Base-by-base conservation (phyloP, 257 asterid species). In the Misopates orontium region DNA sequence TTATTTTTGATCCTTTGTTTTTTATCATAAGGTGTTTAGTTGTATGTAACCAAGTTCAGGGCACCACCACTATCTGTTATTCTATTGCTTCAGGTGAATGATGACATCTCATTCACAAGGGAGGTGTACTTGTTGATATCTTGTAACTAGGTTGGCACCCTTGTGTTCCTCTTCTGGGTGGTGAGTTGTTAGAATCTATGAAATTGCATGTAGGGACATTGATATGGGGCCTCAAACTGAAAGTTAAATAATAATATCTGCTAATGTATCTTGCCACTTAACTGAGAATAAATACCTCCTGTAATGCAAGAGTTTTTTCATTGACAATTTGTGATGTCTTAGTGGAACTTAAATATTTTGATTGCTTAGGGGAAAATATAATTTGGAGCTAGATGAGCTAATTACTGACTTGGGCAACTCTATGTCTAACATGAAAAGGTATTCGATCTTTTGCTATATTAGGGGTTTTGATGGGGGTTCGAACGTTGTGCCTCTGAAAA, bases 321-420 rank as follows among this genome's bases (percentile, higher is more conserved):
- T 55, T 23, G 15, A 17, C 22, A 2, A 28, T 56, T 5, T 20
- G 19, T 40, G 63, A 23, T 28, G 40, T 19, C 12, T 12, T 23
- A n/a, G 11, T 41, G 18, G 5, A 8, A 19, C 28, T 36, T 39
- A 22, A 36, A 40, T 23, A 10, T 44, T 42, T 45, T n/a, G 32
- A 56, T 44, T 25, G 36, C 7, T 28, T 1, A 22, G 1, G 47
- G 18, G 54, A 44, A 13, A 18, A 9, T 51, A 5, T 2, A n/a
- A 5, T 45, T 24, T 28, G 71, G 42, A 66, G 24, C 62, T 17
- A 55, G 56, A 42, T 56, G 22, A 51, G 17, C 25, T n/a, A 17
- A 8, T 13, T 50, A 13, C 4, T 45, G 17, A 45, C 2, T 36
- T 28, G 53, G 7, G 4, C 24, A 42, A 19, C 66, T 60, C 39